Evolutionary conservation across 148 eudicot genomes (phyloP).

Genomic region (Amaranthus cruentus): DNA sequence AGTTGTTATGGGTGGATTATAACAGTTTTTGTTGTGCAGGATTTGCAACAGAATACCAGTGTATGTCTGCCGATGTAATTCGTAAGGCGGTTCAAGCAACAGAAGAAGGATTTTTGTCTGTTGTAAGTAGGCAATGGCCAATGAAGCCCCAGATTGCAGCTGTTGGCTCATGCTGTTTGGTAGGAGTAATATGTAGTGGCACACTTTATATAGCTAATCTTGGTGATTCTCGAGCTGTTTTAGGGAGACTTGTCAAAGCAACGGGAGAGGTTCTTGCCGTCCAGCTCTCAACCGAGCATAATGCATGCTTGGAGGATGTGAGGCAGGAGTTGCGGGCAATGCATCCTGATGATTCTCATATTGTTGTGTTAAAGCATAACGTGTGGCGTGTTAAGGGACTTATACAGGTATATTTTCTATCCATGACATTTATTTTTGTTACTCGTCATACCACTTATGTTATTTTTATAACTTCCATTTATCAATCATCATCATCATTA

Average conservation of each 20-base stretch:
- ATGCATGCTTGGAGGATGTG: conserved; percentile 63
- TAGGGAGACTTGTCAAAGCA: conserved; percentile 69
- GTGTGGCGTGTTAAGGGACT: conserved; percentile 92
- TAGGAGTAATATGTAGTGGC: conserved; percentile 61
- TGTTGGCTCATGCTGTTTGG: conserved; percentile 77
- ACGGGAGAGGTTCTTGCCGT: conserved; percentile 67
- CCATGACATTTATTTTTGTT: neutral
- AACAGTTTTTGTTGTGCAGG: conserved; percentile 35
- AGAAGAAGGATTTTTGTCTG: conserved; percentile 68
- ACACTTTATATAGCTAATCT: conserved; percentile 62
- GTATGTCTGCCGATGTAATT: conserved; percentile 67
- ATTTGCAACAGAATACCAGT: conserved; percentile 63
- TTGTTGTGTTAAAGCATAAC: conserved; percentile 76
- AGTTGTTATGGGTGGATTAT: neutral
- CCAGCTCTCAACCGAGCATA: conserved; percentile 79
- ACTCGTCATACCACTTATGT: neutral
- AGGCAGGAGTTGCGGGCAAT: conserved; percentile 66
- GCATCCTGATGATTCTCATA: conserved; percentile 83
- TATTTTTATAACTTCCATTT: neutral
- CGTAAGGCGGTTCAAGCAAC: conserved; percentile 78
- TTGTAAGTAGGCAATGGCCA: conserved; percentile 72
- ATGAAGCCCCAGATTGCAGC: conserved; percentile 71
- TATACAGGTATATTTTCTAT: conserved; percentile 50
- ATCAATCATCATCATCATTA: neutral
- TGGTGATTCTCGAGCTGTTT: conserved; percentile 84